Conservation (phyloP, 2,329 filamentous ascomycete genomes). For the Exophiala sp. region DNA sequence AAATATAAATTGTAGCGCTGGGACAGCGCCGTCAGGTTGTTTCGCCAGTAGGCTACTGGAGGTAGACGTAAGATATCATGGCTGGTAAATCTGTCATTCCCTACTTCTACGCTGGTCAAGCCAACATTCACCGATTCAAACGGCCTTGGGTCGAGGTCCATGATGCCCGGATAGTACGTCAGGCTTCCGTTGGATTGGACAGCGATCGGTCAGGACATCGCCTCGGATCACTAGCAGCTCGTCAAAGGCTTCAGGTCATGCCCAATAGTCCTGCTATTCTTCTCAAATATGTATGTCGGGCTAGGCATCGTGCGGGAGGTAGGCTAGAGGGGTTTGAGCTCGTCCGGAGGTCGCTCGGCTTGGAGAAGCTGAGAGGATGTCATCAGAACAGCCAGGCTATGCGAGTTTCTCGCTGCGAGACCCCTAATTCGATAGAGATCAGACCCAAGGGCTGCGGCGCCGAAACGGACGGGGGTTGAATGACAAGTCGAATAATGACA, state of each 20-base stretch:
- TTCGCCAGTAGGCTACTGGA: conserved; percentile 37
- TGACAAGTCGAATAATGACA: conserved; percentile 3
- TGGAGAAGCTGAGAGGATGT: conserved; percentile 2
- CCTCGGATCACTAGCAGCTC: not conserved
- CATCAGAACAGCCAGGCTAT: conserved; percentile 10
- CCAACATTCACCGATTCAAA: conserved; percentile 24
- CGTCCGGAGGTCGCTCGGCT: conserved; percentile 14
- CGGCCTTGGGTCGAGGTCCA: conserved; percentile 24
- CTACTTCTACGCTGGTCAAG: conserved; percentile 17
- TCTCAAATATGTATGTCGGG: not conserved
- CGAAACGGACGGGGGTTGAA: not conserved
- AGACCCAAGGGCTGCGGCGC: not conserved
- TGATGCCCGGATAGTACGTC: conserved; percentile 3
- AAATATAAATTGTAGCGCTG: conserved; percentile 45
- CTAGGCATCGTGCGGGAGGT: not conserved
- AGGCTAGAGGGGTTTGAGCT: conserved; percentile 16
- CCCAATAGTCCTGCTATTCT: not conserved
- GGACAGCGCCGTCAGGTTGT: conserved; percentile 44
- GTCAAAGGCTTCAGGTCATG: not conserved
- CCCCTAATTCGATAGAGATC: not conserved
- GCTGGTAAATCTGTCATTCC: conserved; percentile 33
- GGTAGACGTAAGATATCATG: conserved; percentile 32
- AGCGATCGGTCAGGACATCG: not conserved
- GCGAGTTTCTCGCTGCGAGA: not conserved
- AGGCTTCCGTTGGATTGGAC: not conserved